These are phyloP conservation scores for Apiotrichum sp. DNA, from an alignment of 1,284 basidiomycete species.

Conservation along the genomic window DNA sequence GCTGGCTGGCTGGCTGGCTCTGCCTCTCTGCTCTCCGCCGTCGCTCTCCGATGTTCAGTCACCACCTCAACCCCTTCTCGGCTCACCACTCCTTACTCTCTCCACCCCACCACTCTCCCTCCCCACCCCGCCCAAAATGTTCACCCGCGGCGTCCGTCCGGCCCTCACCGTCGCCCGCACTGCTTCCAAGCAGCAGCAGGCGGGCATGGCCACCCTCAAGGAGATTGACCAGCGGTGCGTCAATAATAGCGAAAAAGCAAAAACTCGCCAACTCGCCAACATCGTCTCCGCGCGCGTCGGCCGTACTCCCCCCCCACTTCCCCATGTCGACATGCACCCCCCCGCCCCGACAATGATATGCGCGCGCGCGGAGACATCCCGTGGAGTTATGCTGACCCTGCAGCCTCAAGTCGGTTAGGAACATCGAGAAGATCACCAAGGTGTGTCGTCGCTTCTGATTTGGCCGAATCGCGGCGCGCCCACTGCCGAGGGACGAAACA, in stretches of 20 bases:
- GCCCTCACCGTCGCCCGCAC: conserved; percentile 52
- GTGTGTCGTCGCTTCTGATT: conserved; percentile 50
- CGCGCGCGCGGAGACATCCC: not conserved
- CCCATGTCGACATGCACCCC: not conserved
- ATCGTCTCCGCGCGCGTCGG: conserved; percentile 46
- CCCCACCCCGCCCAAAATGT: conserved; percentile 30
- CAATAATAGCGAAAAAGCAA: not conserved
- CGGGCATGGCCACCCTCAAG: conserved; percentile 92
- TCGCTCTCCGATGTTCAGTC: conserved; percentile 2
- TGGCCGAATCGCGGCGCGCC: not conserved
- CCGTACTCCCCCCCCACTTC: too few species aligned
- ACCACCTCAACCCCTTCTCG: not conserved
- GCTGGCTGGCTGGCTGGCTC: too few species aligned
- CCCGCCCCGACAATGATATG: not conserved
- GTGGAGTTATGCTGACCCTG: not conserved
- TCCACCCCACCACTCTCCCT: conserved; percentile 3
- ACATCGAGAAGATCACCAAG: conserved; percentile 99
- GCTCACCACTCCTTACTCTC: conserved; percentile 18
- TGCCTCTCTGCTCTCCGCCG: not conserved
- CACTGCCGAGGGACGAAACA: not conserved
- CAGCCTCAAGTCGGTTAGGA: conserved; percentile 79
- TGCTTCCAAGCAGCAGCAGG: conserved; percentile 52
- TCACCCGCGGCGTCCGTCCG: conserved; percentile 59
- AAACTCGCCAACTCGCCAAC: not conserved
- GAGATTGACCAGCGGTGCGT: conserved; percentile 83